Percentiles rank a stretch among this genome's conserved stretches.
These are phyloP conservation scores for Vachellia pachyceras DNA, from an alignment of 306 rosid species.

Conservation along the genomic window DNA sequence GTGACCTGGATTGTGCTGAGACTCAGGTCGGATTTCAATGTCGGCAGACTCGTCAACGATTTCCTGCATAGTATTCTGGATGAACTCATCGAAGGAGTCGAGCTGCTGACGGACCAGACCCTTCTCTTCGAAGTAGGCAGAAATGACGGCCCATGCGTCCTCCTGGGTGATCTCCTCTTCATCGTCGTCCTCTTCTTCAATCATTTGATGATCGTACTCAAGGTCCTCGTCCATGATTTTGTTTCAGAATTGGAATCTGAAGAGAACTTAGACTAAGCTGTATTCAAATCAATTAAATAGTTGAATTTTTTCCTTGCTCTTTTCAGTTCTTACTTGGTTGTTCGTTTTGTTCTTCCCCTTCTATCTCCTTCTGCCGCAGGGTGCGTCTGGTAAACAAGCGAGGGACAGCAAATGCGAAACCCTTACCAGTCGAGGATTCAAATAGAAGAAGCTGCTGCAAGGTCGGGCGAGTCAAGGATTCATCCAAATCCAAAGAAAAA, in stretches of 20 bases:
- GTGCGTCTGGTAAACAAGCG: no score
- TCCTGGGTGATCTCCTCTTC: slow-evolving; percentile 93
- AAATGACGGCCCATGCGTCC: slow-evolving; percentile 97
- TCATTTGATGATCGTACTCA: slow-evolving; percentile 73
- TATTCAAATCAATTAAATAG: background rate
- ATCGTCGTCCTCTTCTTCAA: slow-evolving; percentile 68
- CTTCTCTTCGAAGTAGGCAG: slow-evolving; percentile 95
- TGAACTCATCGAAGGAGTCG: slow-evolving; percentile 95
- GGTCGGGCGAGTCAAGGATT: background rate
- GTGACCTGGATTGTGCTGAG: slow-evolving; percentile 96
- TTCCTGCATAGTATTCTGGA: slow-evolving; percentile 97
- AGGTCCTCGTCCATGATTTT: slow-evolving; percentile 70
- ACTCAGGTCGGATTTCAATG: slow-evolving; percentile 94
- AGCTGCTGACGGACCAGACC: slow-evolving; percentile 95
- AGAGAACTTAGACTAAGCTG: background rate
- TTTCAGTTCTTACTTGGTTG: background rate
- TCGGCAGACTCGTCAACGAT: slow-evolving; percentile 93
- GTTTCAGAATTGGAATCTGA: background rate
- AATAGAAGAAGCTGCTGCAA: background rate
- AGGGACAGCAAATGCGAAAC: background rate
- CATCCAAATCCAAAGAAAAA: background rate
- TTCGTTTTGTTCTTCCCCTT: background rate
- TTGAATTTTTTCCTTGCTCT: background rate
- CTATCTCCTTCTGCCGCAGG: background rate
- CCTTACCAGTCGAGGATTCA: background rate